A percentile compares a stretch with the other conserved stretches of the same genome.
Conservation (phyloP, 345 rosid genomes). For the Pseudoturritis turrita region DNA sequence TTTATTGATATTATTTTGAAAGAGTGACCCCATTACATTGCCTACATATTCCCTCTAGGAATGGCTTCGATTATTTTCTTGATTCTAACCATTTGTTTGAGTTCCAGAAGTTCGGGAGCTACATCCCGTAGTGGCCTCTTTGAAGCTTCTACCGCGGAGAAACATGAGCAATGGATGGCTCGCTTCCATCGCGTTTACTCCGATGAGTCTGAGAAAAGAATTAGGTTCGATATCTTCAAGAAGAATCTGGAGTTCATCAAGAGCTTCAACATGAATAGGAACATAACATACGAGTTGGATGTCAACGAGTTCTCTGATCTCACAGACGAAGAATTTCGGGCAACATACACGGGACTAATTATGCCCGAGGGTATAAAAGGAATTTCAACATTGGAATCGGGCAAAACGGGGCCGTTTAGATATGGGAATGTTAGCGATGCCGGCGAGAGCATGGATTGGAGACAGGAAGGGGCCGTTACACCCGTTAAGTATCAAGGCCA, state of each 20-base stretch:
- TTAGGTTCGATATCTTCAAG: constrained; percentile 37
- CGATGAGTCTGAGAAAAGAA: constrained; percentile 28
- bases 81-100: constrained; percentile 4
- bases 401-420: constrained; percentile 1
- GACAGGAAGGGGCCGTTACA: constrained; percentile 41
- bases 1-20: neutral
- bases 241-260: constrained; percentile 40
- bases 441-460: constrained; percentile 41
- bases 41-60: neutral
- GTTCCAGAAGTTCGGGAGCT: neutral
- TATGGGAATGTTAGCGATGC: constrained; percentile 23
- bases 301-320: constrained; percentile 50
- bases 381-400: neutral
- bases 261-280: constrained; percentile 30
- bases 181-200: constrained; percentile 34
- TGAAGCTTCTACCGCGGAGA: constrained; percentile 32
- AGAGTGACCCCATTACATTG: neutral
- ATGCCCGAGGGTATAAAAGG: neutral
- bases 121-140: constrained; percentile 11
- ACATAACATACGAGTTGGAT: constrained; percentile 25
- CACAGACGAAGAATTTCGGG: constrained; percentile 43
- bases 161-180: constrained; percentile 43
- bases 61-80: constrained; percentile 13
- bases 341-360: constrained; percentile 29
- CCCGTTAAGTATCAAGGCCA: constrained; percentile 35